Percentiles rank a stretch among this genome's conserved stretches.
Evolutionary conservation across 2,329 filamentous ascomycete species (phyloP).

Genomic region (Trichoderma sp.): DNA sequence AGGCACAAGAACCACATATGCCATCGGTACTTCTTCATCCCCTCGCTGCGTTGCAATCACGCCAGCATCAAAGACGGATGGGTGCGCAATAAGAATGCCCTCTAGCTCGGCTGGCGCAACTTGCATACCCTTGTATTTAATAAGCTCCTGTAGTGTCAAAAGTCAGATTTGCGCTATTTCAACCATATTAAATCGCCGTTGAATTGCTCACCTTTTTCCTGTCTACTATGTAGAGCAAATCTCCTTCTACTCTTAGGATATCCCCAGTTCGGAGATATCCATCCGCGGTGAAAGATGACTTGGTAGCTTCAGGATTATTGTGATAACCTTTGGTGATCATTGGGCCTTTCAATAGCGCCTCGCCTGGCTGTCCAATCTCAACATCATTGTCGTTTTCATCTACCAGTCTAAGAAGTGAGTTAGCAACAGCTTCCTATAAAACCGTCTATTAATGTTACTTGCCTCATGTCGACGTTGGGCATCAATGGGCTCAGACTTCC

Average conservation of each 20-base stretch:
- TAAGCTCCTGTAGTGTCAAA: constrained; percentile 53
- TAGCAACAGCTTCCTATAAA: background rate
- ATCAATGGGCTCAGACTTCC: constrained; percentile 46
- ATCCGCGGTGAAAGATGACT: constrained; percentile 54
- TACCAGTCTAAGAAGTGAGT: constrained; percentile 37
- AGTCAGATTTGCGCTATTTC: background rate
- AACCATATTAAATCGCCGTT: background rate
- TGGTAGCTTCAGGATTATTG: constrained; percentile 67
- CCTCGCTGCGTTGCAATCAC: constrained; percentile 59
- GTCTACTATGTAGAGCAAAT: constrained; percentile 78
- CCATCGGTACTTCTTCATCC: constrained; percentile 52
- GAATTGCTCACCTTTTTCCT: constrained; percentile 61
- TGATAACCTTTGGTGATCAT: constrained; percentile 73
- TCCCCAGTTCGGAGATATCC: constrained; percentile 81
- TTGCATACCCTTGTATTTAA: constrained; percentile 62
- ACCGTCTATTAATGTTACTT: background rate
- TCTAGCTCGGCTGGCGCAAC: constrained; percentile 68
- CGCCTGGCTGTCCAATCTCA: constrained; percentile 50
- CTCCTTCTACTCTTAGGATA: constrained; percentile 68
- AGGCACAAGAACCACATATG: constrained; percentile 37
- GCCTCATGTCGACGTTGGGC: constrained; percentile 36
- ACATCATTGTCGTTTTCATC: constrained; percentile 46
- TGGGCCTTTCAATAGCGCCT: constrained; percentile 69
- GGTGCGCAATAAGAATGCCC: constrained; percentile 44
- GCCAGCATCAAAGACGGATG: constrained; percentile 56